Percentiles rank a stretch among this genome's conserved stretches.
Conservation (phyloP, 2,329 filamentous ascomycete species). For the Chaetothyriales sp. region DNA sequence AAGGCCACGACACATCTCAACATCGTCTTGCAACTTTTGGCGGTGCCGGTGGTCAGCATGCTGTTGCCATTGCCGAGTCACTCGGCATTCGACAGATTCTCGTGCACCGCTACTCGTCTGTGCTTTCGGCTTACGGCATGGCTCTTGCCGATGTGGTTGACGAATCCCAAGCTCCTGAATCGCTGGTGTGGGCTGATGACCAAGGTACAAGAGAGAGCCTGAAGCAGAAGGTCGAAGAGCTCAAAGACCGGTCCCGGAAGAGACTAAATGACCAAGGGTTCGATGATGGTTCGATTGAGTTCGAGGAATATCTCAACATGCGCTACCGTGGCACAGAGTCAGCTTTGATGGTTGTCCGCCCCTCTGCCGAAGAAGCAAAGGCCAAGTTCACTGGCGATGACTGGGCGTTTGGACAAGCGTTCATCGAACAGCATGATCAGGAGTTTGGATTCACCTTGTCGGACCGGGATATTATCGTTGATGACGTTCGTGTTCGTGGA, state of each 20-base stretch:
- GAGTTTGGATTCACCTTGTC: constrained; percentile 84
- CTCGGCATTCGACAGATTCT: constrained; percentile 75
- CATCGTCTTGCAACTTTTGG: constrained; percentile 87
- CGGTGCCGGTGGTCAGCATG: constrained; percentile 82
- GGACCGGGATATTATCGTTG: constrained; percentile 75
- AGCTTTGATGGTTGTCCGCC: constrained; percentile 75
- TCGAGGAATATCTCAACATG: constrained; percentile 91
- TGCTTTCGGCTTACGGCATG: constrained; percentile 86
- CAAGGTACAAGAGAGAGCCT: constrained; percentile 47
- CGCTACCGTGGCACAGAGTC: constrained; percentile 82
- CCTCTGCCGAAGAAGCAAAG: constrained; percentile 45
- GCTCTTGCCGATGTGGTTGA: constrained; percentile 85
- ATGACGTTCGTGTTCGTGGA: constrained; percentile 74
- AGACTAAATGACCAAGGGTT: constrained; percentile 68
- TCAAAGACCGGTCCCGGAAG: constrained; percentile 58
- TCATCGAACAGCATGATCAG: constrained; percentile 73
- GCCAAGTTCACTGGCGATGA: constrained; percentile 47
- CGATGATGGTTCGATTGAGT: constrained; percentile 54
- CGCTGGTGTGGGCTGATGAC: constrained; percentile 43
- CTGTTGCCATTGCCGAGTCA: constrained; percentile 74
- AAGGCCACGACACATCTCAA: constrained; percentile 78
- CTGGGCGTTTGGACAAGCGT: constrained; percentile 73
- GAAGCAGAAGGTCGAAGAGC: constrained; percentile 57
- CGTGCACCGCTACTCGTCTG: constrained; percentile 78
- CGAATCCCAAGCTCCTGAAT: constrained; percentile 55